Evolutionary conservation across 176 grass and related monocot genomes (phyloP), one percentile per base, ranked within the genome.

Genomic region (Aegilops umbellulata): DNA sequence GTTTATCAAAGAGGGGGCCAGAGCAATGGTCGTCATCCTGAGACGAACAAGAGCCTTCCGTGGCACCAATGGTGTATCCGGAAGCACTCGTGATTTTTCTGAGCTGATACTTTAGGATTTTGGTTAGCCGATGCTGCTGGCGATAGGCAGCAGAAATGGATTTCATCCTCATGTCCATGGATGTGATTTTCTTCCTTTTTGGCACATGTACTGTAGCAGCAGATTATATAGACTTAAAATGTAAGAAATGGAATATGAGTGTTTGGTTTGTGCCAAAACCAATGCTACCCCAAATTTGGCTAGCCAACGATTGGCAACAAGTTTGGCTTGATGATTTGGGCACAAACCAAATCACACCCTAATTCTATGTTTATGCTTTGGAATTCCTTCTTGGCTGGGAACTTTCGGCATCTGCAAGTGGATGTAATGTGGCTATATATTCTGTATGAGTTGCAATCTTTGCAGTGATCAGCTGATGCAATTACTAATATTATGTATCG

Each of bases 161-260:
- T 10, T 51, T 65, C 68, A 63, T 35, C 79, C n/a, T 42, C 13
- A 3, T 78, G 36, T 39, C 10, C 6, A 2, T 82, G 39, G 31
- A 13, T 47, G 39, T 81, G 26, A 10, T 76, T 63, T 55, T 71
- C 72, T 69, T 69, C 19, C 15, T 4, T 31, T 38, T 82, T 77
- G 71, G 35, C 39, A 42, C 83, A 55, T 76, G 25, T 69, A 12
- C 26, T 53, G 73, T 85, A 86, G 64, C 31, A 79, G 84, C 60
- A 81, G 42, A 41, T 22, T 39, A 51, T 39, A 7, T 19, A 55
- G 39, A 57, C 26, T 66, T 76, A 57, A 29, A 80, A 79, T 39
- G 58, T 81, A 65, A 38, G 67, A 46, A 76, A 82, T 57, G 30
- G 79, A 90, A 85, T 62, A 64, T 63, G 44, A 12, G 73, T 76